These are phyloP conservation scores for Chlorella vulgaris DNA, from an alignment of 139 green algal species.

Conservation along the genomic window DNA sequence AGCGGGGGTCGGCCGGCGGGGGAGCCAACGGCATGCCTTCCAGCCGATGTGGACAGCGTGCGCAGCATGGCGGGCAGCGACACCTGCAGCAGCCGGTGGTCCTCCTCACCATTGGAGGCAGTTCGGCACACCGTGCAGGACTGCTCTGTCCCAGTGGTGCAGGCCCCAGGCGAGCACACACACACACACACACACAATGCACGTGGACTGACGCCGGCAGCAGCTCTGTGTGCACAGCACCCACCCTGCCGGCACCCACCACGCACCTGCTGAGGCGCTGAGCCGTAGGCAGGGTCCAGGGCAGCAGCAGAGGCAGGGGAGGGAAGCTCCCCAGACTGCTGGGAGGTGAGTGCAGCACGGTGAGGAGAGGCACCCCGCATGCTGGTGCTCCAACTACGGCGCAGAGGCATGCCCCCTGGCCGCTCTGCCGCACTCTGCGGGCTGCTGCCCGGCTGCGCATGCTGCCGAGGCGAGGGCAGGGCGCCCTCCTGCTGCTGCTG, in stretches of 20 bases:
- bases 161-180: too few species aligned
- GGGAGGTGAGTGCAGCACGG: conserved; percentile 19
- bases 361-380: conserved; percentile 25
- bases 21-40: neutral
- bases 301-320: neutral
- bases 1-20: conserved; percentile 1
- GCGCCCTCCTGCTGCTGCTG: neutral
- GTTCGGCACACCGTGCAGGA: too few species aligned
- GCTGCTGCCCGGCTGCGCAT: conserved; percentile 5
- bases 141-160: too few species aligned
- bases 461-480: neutral
- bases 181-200: too few species aligned
- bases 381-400: conserved; percentile 51
- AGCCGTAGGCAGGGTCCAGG: conserved; percentile 12
- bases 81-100: too few species aligned
- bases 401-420: neutral
- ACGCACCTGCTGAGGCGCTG: conserved; percentile 19
- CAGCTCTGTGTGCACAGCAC: neutral
- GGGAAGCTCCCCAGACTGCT: conserved; percentile 5
- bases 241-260: neutral
- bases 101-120: too few species aligned
- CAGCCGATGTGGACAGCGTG: conserved; percentile 15
- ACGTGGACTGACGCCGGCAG: neutral
- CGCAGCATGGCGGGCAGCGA: conserved; percentile 28
- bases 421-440: neutral